These are phyloP conservation scores for Xanthoconium stramineum DNA, from an alignment of 768 basidiomycete species.

Conservation along the genomic window DNA sequence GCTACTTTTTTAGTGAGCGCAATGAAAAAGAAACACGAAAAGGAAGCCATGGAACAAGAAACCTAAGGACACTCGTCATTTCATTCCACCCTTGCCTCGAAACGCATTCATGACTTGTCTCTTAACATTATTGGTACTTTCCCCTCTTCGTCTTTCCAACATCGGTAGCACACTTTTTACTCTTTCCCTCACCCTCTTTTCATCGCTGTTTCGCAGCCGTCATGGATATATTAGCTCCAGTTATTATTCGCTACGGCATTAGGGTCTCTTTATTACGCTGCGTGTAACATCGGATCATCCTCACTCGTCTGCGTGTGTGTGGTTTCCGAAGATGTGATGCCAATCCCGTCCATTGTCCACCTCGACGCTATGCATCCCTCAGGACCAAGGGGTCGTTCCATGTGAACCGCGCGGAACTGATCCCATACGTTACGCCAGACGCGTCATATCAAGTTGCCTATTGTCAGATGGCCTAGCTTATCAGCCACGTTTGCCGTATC, in stretches of 20 bases:
- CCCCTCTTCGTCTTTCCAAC: neutral
- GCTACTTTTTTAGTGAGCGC: constrained; percentile 56
- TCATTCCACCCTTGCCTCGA: neutral
- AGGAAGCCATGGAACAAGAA: constrained; percentile 65
- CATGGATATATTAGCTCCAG: constrained; percentile 16
- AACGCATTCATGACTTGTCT: neutral
- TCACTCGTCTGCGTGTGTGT: neutral
- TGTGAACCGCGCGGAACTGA: too few relatives aligned
- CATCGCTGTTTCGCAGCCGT: neutral
- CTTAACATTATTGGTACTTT: constrained; percentile 22
- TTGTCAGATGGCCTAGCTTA: too few relatives aligned
- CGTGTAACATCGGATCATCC: constrained; percentile 5
- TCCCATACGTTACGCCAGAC: too few relatives aligned
- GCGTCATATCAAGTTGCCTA: too few relatives aligned
- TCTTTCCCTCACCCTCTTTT: too few relatives aligned
- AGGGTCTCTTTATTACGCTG: constrained; percentile 12
- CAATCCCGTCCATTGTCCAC: too few relatives aligned
- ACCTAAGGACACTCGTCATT: constrained; percentile 10
- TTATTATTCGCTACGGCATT: constrained; percentile 12
- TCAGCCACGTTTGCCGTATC: too few relatives aligned
- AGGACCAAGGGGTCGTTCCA: too few relatives aligned
- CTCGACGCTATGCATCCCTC: too few relatives aligned
- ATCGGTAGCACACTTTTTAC: neutral
- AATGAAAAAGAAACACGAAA: constrained; percentile 80
- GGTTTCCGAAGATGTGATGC: too few relatives aligned